Percentiles rank a stretch among this genome's conserved stretches.
phyloP scores from a whole-genome alignment of 768 basidiomycete species.

The Pholiota conissans region DNA sequence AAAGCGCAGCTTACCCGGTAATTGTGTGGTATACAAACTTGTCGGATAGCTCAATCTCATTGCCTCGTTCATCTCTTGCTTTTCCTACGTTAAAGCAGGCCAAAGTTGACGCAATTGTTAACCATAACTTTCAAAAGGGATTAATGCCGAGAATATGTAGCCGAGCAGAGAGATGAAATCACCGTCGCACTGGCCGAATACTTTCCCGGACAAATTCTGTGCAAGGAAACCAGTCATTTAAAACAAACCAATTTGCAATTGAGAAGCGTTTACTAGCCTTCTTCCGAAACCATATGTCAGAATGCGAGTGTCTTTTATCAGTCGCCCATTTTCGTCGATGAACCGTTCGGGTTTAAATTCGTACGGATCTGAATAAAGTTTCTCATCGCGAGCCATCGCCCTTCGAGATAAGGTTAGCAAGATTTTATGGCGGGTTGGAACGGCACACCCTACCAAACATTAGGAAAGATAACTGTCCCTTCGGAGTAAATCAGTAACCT shows the following conservation, averaged over 20 bases:
- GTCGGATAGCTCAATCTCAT: not conserved
- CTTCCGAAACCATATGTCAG: slow-evolving; percentile 12
- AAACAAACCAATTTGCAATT: too few species aligned
- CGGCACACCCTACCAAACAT: not conserved
- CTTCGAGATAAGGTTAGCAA: not conserved
- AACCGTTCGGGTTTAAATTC: slow-evolving; percentile 32
- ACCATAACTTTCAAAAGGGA: not conserved
- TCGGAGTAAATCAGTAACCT: too few species aligned
- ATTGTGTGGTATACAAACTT: not conserved
- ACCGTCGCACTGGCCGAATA: not conserved
- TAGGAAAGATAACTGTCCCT: not conserved
- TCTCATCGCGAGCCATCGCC: slow-evolving; percentile 28
- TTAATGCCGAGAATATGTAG: too few species aligned
- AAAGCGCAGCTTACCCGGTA: too few species aligned
- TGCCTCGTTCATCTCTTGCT: not conserved
- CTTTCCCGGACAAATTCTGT: not conserved
- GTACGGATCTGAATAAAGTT: slow-evolving; percentile 31
- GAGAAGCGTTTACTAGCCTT: not conserved
- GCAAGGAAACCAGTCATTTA: too few species aligned
- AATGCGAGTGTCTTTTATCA: slow-evolving; percentile 18
- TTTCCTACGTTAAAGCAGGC: not conserved
- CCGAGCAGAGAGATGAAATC: not conserved
- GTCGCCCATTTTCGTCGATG: slow-evolving; percentile 19
- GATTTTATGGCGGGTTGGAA: too few species aligned
- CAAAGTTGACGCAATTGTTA: not conserved